Conservation (phyloP, 2,329 filamentous ascomycete species). For the Podosphaera aphanis region DNA sequence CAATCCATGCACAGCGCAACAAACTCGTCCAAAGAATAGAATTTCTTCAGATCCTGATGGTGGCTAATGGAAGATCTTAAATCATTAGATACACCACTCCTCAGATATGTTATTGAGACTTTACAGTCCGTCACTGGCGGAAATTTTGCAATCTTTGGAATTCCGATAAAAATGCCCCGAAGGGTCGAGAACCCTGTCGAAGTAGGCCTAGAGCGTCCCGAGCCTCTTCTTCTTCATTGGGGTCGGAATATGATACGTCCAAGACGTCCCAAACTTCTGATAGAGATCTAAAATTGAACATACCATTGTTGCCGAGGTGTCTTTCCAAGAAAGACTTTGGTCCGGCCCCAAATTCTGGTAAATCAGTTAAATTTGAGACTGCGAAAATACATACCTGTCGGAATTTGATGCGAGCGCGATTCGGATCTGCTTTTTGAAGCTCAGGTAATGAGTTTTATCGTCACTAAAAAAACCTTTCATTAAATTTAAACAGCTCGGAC, state of each 20-base stretch:
- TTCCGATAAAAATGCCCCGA: not conserved
- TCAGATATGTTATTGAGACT: not conserved
- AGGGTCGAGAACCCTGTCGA: not conserved
- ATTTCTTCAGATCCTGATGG: not conserved
- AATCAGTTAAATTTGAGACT: not conserved
- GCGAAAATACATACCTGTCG: not conserved
- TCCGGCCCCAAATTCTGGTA: not conserved
- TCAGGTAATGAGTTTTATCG: not conserved
- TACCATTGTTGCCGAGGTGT: not conserved
- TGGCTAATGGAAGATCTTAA: not conserved
- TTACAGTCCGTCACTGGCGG: not conserved
- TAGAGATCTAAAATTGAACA: not conserved
- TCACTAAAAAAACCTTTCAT: no score
- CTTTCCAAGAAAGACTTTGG: not conserved
- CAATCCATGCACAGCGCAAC: not conserved
- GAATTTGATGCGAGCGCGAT: not conserved
- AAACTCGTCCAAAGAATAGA: not conserved
- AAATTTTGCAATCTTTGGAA: not conserved
- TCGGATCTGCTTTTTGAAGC: not conserved
- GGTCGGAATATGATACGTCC: not conserved
- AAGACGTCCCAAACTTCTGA: not conserved
- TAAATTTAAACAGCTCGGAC: no score
- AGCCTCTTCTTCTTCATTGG: not conserved
- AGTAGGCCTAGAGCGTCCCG: not conserved
- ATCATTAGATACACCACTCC: not conserved